A percentile compares a stretch with the other conserved stretches of the same genome.
Conservation (phyloP, 805 yeast genomes). For the Saccharomycopsis sp. region DNA sequence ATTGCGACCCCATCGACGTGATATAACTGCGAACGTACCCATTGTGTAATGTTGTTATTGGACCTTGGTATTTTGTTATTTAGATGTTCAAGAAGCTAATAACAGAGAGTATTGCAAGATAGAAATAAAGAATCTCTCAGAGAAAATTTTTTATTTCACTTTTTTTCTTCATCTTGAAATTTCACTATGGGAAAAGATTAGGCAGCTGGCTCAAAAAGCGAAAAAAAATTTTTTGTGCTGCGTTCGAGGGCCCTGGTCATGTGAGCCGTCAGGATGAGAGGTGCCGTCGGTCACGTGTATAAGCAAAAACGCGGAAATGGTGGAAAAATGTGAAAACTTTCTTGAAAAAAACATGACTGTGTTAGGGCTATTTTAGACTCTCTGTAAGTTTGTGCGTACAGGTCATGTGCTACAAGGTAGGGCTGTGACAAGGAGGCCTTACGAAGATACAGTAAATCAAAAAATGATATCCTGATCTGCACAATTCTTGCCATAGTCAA, state of each 20-base stretch:
- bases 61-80: not conserved
- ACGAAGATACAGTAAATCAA: no score
- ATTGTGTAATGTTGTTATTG: not conserved
- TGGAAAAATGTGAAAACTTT: not conserved
- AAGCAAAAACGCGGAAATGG: not conserved
- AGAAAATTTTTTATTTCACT: constrained; percentile 1
- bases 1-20: no score
- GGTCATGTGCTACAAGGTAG: no score
- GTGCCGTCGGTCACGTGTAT: not conserved
- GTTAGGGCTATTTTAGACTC: no score
- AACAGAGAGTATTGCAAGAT: not conserved
- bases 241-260: not conserved
- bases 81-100: not conserved
- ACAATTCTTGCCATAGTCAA: no score
- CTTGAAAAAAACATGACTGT: not conserved
- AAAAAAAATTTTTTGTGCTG: not conserved
- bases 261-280: not conserved
- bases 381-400: no score
- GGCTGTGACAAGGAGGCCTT: no score
- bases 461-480: no score
- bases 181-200: not conserved
- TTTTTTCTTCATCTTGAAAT: not conserved
- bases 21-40: not conserved
- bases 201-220: no score
- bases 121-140: not conserved